A percentile compares a stretch with the other conserved stretches of the same genome.
These are phyloP conservation scores for Xylaria digitata DNA, from an alignment of 2,329 filamentous ascomycete species.

Conservation along the genomic window DNA sequence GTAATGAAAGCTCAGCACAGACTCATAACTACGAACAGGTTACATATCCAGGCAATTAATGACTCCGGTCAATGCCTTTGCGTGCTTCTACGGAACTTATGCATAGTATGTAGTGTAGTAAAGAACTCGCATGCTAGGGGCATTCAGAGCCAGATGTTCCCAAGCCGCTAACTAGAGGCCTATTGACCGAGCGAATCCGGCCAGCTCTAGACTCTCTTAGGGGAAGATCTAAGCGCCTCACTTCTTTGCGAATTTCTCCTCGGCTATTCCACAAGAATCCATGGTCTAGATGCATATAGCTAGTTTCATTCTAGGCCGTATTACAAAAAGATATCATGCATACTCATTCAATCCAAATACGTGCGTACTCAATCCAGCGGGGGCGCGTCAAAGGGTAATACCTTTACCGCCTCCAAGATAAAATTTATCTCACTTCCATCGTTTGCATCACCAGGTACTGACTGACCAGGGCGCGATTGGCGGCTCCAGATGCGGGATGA, in stretches of 20 bases:
- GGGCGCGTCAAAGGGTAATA: not conserved
- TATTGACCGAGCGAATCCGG: conserved; percentile 1
- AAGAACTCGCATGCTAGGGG: too few relatives aligned
- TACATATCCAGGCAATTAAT: too few relatives aligned
- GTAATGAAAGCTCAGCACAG: too few relatives aligned
- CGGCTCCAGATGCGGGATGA: not conserved
- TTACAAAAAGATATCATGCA: not conserved
- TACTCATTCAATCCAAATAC: not conserved
- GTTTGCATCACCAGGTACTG: not conserved
- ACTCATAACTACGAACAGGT: too few relatives aligned
- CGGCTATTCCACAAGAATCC: too few relatives aligned
- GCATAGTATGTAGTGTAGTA: too few relatives aligned
- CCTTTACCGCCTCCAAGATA: not conserved
- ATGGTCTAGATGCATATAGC: conserved; percentile 7
- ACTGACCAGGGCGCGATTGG: not conserved
- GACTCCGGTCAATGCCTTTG: too few relatives aligned
- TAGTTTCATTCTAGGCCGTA: conserved; percentile 3
- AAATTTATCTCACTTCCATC: conserved; percentile 5
- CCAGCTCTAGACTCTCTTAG: conserved; percentile 3
- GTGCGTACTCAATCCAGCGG: not conserved
- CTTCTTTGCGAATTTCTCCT: not conserved
- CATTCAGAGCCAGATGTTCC: not conserved
- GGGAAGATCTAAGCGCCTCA: not conserved
- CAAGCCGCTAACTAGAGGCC: not conserved
- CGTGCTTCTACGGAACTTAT: too few relatives aligned